Base-by-base conservation (phyloP, 2,329 filamentous ascomycete species). In the Aquanectria penicillioides region DNA sequence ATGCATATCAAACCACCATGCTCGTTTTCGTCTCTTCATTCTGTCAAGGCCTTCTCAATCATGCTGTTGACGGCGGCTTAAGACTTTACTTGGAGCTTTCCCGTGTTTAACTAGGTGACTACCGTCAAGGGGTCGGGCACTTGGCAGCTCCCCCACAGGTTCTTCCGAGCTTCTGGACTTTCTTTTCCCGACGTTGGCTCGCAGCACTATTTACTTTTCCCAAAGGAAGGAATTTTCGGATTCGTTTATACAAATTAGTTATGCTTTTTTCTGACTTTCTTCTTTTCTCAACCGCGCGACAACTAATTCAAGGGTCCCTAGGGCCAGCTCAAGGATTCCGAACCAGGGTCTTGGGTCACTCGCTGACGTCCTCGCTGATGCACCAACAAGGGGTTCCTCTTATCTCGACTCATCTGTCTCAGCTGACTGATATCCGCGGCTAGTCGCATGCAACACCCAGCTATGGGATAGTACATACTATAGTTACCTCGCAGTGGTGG, bases 381-480 rank as follows among this genome's bases (percentile, higher is more conserved):
- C n/a, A n/a, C n/a, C n/a, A n/a, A n/a, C n/a, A n/a, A 46, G 50
- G 50, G 50, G 50, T 20, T 22, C 11, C 17, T 44, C 40, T 38
- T 54, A 54, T 46, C 50, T 54, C 17, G 18, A 29, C 23, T 46
- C 7, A 25, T 46, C n/a, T 29, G 18, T 34, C 20, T 40, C 37
- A 23, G 26, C 26, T 31, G n/a, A 33, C 9, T 31, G n/a, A 31
- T 33, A 28, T 33, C 11, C 20, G 13, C 26, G 47, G 23, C 33
- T 20, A 40, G 36, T 11, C 5, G n/a, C n/a, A n/a, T n/a, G n/a
- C n/a, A n/a, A n/a, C n/a, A n/a, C n/a, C n/a, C n/a, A n/a, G n/a
- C n/a, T n/a, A n/a, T n/a, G n/a, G 37, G 13, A 34, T 18, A 31
- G 25, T 48, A 13, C 36, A 17, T 31, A 25, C 48, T 40, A 18